A percentile compares a stretch with the other conserved stretches of the same genome.
These are phyloP conservation scores for Huiozyma sinensis DNA, from an alignment of 805 yeast species.

Conservation along the genomic window DNA sequence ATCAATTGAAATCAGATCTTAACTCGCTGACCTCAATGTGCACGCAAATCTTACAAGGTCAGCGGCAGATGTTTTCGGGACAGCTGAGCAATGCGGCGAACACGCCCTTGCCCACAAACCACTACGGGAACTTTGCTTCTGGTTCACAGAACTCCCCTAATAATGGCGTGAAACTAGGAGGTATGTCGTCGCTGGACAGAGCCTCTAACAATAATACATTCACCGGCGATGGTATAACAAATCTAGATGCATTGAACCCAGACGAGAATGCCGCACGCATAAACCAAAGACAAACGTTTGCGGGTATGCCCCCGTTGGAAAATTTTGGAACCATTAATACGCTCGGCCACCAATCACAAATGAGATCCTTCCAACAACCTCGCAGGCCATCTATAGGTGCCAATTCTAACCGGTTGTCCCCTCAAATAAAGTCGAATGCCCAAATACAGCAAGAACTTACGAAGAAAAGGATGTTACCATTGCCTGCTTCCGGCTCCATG, in stretches of 20 bases:
- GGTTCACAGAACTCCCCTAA: not conserved
- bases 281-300: too few species aligned
- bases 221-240: too few species aligned
- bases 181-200: not conserved
- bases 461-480: constrained; percentile 5
- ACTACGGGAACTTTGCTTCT: too few species aligned
- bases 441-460: not conserved
- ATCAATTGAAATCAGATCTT: constrained; percentile 21
- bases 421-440: not conserved
- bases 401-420: not conserved
- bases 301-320: not conserved
- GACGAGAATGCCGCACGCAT: too few species aligned
- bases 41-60: constrained; percentile 20
- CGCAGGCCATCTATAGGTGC: not conserved
- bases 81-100: not conserved
- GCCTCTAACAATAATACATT: not conserved
- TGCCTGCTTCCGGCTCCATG: constrained; percentile 2
- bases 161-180: not conserved
- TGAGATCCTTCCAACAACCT: not conserved
- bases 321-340: too few species aligned
- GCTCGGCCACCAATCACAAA: too few species aligned
- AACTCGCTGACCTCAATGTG: constrained; percentile 18
- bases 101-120: not conserved
- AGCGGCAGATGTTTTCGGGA: constrained; percentile 12
- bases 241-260: too few species aligned